Evolutionary conservation across 148 eudicot genomes (phyloP).

Genomic region (Linanthus parryae): DNA sequence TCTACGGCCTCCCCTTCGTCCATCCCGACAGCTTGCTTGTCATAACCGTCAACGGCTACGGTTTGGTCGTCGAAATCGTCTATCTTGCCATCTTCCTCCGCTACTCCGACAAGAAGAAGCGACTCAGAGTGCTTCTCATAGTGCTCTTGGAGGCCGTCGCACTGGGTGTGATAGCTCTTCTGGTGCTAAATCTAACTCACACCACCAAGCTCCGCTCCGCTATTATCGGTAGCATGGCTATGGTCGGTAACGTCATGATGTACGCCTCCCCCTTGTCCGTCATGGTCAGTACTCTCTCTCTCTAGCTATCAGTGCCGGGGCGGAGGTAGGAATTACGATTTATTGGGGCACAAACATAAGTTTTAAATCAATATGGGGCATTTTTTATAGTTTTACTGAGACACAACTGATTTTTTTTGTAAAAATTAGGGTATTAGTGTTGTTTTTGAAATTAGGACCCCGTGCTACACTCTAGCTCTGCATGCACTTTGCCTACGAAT

Average conservation of each 20-base stretch:
- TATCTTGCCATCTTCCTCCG: constrained; percentile 49
- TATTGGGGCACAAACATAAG: background rate
- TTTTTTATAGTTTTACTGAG: no score
- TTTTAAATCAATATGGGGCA: background rate
- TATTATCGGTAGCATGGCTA: constrained; percentile 59
- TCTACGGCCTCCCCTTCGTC: constrained; percentile 79
- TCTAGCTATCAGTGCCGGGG: background rate
- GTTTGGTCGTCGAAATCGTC: constrained; percentile 47
- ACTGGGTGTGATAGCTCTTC: constrained; percentile 35
- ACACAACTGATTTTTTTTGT: background rate
- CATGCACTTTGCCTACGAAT: no score
- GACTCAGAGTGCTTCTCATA: constrained; percentile 31
- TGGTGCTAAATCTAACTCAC: constrained; percentile 44
- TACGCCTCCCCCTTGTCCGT: constrained; percentile 82
- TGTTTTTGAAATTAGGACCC: no score
- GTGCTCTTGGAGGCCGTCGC: constrained; percentile 37
- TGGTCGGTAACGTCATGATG: constrained; percentile 60
- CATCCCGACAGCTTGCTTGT: constrained; percentile 68
- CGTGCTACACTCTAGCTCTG: no score
- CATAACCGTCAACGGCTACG: constrained; percentile 66
- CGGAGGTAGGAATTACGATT: background rate
- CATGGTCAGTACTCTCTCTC: constrained; percentile 40
- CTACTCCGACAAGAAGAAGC: constrained; percentile 44
- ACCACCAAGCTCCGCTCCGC: constrained; percentile 49
- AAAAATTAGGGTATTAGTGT: background rate